These are phyloP conservation scores for Buxus sempervirens DNA, from an alignment of 164 flowering plant species.

Conservation along the genomic window DNA sequence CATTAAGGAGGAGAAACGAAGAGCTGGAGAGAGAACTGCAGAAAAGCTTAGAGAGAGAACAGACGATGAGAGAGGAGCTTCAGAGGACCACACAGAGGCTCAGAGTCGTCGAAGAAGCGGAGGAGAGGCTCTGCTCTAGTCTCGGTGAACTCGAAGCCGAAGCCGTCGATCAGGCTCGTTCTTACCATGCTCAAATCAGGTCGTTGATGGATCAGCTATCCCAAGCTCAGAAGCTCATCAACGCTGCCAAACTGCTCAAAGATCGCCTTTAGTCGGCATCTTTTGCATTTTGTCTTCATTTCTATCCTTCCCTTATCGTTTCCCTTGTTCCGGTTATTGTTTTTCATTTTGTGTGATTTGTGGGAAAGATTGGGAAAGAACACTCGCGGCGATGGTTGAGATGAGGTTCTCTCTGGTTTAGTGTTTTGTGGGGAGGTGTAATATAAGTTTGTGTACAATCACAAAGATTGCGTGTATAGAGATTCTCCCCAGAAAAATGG, in stretches of 20 bases:
- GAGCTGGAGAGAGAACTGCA: constrained; percentile 62
- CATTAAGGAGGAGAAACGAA: constrained; percentile 47
- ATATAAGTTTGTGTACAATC: too few species aligned
- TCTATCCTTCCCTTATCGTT: too few species aligned
- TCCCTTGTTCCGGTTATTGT: too few species aligned
- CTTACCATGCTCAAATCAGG: constrained; percentile 36
- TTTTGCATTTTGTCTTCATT: too few species aligned
- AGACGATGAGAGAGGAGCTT: constrained; percentile 47
- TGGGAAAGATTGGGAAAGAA: too few species aligned
- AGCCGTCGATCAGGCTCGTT: constrained; percentile 58
- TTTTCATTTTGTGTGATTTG: too few species aligned
- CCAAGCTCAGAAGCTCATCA: constrained; percentile 38
- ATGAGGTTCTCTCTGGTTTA: too few species aligned
- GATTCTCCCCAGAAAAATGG: too few species aligned
- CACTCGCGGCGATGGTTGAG: too few species aligned
- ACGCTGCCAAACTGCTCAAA: background rate
- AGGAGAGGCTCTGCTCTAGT: constrained; percentile 70
- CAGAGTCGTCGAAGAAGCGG: constrained; percentile 69
- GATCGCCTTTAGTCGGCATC: too few species aligned
- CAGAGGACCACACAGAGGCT: constrained; percentile 36
- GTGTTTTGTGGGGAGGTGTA: too few species aligned
- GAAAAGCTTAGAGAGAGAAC: constrained; percentile 55
- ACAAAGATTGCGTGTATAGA: too few species aligned
- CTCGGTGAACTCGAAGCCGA: constrained; percentile 84
- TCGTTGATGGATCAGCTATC: constrained; percentile 54